Evolutionary conservation across 371 early-diverging fungal species (phyloP), one percentile per base, ranked within the genome.

Genomic region (Dinochytrium kinnereticum): DNA sequence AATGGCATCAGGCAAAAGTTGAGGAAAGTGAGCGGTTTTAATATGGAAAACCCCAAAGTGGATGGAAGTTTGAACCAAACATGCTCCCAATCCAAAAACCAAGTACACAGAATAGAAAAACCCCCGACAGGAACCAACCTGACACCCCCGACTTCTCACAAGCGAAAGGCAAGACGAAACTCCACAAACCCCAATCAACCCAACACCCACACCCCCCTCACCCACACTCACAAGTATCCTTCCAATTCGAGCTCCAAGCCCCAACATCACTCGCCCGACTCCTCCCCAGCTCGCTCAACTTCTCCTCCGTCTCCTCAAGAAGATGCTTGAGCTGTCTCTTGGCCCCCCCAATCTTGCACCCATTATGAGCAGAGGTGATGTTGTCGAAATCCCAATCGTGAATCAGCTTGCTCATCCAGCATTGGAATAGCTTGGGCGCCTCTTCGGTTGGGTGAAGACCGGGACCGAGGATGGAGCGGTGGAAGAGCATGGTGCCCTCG

Each of bases 371-470:
- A 19, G 53, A 33, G 26, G 36, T 17, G 10, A 77, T 51, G 57
- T 68, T 64, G 3, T 77, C 77, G 57, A 77, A 71, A 53, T 71
- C 70, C 77, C 77, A 77, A 37, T 73, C 77, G 21, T 59, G 10
- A 33, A 69, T 15, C 17, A 77, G 26, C 34, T 55, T 51, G 2
- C 61, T 59, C 39, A 77, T 2, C 64, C 66, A 77, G 38, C 67
- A 66, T 34, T 61, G 36, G 36, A 77, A 77, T 59, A 55, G 61
- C 15, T 33, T 3, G 19, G 77, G 68, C 3, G 77, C 73, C 13
- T 73, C 70, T 2, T 44, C 34, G 1, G 51, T 59, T 19, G 57
- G 57, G 24, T 36, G n/a, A 3, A 76, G 26, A 3, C 73, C 72
- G 34, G 68, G 70, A 21, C 57, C 64, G 30, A 38, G 17, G 30